Base-by-base conservation (phyloP, 805 yeast genomes). In the Candida hispaniensis region DNA sequence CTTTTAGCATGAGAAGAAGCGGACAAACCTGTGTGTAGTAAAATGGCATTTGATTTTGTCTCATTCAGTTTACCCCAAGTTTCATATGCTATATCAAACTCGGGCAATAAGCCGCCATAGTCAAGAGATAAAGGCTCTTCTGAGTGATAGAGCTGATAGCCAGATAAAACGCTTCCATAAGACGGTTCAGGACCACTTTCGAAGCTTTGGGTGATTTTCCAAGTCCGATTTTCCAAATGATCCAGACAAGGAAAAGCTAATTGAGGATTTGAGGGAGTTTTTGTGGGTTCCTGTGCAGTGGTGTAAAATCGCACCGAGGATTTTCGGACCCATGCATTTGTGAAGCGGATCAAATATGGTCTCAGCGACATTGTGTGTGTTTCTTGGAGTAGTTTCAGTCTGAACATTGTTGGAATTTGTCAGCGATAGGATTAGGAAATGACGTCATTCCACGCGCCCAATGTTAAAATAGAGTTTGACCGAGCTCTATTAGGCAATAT, bases 1-100 rank as follows among this genome's bases (percentile, higher is more conserved):
- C 94, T 80, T 48, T 72, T 79, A 7, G 95, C 96, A 60, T 86
- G 96, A 2, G 94, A 81, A 0, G 94, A 80, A 0, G 95, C 95
- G 0, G 94, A 80, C 12, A 86, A 64, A 0, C 96, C 96, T 1
- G 96, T 86, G 49, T 86, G 95, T 7, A 86, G 58, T 21, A 86
- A 61, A 13, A 86, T 70, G 8, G 85, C 79, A 51, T 86, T 86
- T 13, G 79, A 70, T 43, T 61, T 71, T 28, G 62, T 67, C 2
- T 58, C 52, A 44, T 80, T 79, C 43, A 86, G 62, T 5, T 51
- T 46, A 2, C 96, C 96, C 96, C 96, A 86, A 3, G 86, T 71
- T 55, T 86, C 96, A 58, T 80, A 86, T 0, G 95, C 96, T n/a
- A 86, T 64, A 46, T 79, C 73, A 47, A 69, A 81, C 42, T 69